Percentiles rank a stretch among this genome's conserved stretches.
phyloP scores from a whole-genome alignment of 441 rosid genomes.

The Populus trichocarpa region DNA sequence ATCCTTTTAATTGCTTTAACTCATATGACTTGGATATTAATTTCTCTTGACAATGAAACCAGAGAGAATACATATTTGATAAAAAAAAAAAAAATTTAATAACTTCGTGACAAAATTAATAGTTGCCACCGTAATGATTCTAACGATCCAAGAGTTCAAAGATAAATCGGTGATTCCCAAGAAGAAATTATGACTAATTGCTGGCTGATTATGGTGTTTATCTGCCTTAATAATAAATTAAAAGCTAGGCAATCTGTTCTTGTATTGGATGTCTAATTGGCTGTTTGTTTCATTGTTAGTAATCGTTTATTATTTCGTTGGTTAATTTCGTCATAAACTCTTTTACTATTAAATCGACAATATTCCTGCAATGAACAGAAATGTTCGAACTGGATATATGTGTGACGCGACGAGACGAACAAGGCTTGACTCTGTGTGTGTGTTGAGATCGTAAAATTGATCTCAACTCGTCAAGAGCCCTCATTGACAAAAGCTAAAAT shows the following conservation, averaged over 20 bases:
- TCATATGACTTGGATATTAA: too few relatives aligned
- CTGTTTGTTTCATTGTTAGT: background rate
- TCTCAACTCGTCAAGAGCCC: too few relatives aligned
- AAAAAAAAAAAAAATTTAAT: too few relatives aligned
- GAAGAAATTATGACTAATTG: background rate
- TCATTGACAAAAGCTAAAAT: too few relatives aligned
- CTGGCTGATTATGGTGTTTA: background rate
- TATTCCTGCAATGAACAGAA: background rate
- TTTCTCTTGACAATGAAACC: background rate
- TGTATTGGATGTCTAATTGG: background rate
- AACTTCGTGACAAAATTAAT: too few relatives aligned
- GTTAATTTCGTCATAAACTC: background rate
- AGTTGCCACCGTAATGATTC: background rate
- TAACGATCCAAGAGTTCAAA: background rate
- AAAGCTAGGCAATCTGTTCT: background rate
- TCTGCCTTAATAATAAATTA: background rate
- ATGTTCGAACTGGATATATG: background rate
- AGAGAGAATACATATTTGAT: background rate
- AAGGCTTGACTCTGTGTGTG: too few relatives aligned
- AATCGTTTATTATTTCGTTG: background rate
- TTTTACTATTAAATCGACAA: background rate
- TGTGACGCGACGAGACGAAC: too few relatives aligned
- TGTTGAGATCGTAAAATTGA: too few relatives aligned
- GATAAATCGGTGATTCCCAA: slow-evolving; percentile 13
- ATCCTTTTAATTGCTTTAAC: too few relatives aligned